Evolutionary conservation across 116 monocot genomes (phyloP).

Genomic region (Papilionanthe hybrid): DNA sequence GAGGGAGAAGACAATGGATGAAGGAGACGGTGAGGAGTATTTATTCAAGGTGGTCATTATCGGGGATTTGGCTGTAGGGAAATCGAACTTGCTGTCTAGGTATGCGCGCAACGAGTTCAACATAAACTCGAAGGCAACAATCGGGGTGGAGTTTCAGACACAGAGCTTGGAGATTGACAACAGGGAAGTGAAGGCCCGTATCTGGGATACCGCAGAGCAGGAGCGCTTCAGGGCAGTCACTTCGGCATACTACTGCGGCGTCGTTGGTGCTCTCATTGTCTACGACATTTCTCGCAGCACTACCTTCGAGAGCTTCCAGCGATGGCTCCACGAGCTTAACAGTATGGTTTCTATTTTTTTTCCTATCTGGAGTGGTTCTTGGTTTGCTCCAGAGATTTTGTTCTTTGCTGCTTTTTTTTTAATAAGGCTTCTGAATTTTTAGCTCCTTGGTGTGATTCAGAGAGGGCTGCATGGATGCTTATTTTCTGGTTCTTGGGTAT

Average conservation of each 20-base stretch:
- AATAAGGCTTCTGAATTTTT: neutral
- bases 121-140: conserved; percentile 69
- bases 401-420: too few species aligned
- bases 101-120: conserved; percentile 85
- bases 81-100: conserved; percentile 68
- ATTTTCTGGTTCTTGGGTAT: neutral
- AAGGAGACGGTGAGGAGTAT: conserved; percentile 49
- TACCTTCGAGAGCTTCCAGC: conserved; percentile 4
- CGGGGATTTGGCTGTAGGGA: conserved; percentile 85
- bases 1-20: neutral
- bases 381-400: neutral
- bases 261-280: neutral
- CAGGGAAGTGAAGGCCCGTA: conserved; percentile 73
- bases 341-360: neutral
- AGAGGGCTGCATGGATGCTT: neutral
- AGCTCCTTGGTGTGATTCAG: neutral
- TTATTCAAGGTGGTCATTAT: conserved; percentile 79
- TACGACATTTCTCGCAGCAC: conserved; percentile 3
- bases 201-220: conserved; percentile 88
- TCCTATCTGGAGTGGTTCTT: neutral
- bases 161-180: conserved; percentile 63
- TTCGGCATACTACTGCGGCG: conserved; percentile 1
- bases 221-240: conserved; percentile 58
- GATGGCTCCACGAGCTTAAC: conserved; percentile 6
- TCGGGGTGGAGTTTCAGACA: conserved; percentile 93